Conservation (phyloP, 2,329 filamentous ascomycete species). For the Xylariaceae sp. region DNA sequence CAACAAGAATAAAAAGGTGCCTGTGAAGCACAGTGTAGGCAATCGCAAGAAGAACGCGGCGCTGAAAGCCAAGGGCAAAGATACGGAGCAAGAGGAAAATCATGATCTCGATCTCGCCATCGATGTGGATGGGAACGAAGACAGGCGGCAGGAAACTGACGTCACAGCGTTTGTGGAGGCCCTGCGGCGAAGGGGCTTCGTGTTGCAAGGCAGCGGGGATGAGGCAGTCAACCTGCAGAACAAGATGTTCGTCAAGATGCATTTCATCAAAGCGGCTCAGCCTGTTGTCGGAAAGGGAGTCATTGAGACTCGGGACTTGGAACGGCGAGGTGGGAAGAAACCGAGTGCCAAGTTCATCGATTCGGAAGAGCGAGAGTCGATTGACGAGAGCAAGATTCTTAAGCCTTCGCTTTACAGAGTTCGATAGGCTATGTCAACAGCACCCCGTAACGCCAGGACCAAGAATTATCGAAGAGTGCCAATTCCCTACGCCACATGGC, state of each 20-base stretch:
- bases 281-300: constrained; percentile 75
- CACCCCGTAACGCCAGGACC: no score
- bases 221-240: constrained; percentile 76
- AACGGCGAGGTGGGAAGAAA: constrained; percentile 30
- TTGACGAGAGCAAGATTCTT: constrained; percentile 64
- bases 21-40: constrained; percentile 69
- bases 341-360: constrained; percentile 59
- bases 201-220: constrained; percentile 65
- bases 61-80: constrained; percentile 44
- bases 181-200: constrained; percentile 75
- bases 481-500: no score
- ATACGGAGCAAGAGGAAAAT: constrained; percentile 46
- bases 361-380: constrained; percentile 57
- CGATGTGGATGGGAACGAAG: constrained; percentile 66
- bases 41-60: constrained; percentile 53
- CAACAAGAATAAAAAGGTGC: constrained; percentile 42
- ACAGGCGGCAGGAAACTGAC: constrained; percentile 72
- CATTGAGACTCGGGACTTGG: constrained; percentile 31
- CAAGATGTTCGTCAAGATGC: constrained; percentile 98
- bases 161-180: constrained; percentile 85
- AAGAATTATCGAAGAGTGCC: no score
- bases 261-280: constrained; percentile 80
- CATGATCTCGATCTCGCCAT: constrained; percentile 61
- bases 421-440: constrained; percentile 47
- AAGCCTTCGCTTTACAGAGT: constrained; percentile 98